These are phyloP conservation scores for Chaetomiaceae sp. DNA, from an alignment of 2,329 filamentous ascomycete species.

Conservation along the genomic window DNA sequence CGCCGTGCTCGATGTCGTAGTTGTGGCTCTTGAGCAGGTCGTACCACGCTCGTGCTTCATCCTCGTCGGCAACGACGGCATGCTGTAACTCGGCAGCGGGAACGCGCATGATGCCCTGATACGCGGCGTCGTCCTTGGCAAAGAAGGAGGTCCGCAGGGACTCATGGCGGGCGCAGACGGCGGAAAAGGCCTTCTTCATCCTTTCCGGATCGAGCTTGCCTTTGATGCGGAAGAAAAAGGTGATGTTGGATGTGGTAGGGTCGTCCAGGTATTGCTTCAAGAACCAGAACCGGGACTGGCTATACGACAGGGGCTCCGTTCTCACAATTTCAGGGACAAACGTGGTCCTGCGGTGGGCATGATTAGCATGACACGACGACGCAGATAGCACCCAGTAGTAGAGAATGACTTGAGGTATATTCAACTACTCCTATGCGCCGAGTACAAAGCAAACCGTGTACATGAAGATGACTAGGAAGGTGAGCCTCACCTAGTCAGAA, in stretches of 20 bases:
- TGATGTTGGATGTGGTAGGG: constrained; percentile 35
- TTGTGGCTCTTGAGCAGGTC: constrained; percentile 24
- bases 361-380: no score
- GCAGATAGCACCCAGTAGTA: no score
- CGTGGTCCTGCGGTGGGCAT: no score
- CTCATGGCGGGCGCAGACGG: constrained; percentile 29
- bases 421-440: no score
- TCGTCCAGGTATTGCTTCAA: constrained; percentile 30
- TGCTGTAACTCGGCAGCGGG: constrained; percentile 20
- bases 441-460: no score
- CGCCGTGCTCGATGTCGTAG: constrained; percentile 35
- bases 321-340: no score
- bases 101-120: constrained; percentile 20
- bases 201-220: constrained; percentile 29
- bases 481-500: no score
- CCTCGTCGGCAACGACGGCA: constrained; percentile 22
- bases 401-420: no score
- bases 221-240: constrained; percentile 25
- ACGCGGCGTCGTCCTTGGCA: constrained; percentile 17
- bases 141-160: constrained; percentile 30
- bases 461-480: no score
- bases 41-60: constrained; percentile 20
- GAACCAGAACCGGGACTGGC: constrained; percentile 39
- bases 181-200: constrained; percentile 32
- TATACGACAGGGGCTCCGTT: constrained; percentile 30